Base-by-base conservation (phyloP, 148 eudicot species). In the Polygonum maritimum region DNA sequence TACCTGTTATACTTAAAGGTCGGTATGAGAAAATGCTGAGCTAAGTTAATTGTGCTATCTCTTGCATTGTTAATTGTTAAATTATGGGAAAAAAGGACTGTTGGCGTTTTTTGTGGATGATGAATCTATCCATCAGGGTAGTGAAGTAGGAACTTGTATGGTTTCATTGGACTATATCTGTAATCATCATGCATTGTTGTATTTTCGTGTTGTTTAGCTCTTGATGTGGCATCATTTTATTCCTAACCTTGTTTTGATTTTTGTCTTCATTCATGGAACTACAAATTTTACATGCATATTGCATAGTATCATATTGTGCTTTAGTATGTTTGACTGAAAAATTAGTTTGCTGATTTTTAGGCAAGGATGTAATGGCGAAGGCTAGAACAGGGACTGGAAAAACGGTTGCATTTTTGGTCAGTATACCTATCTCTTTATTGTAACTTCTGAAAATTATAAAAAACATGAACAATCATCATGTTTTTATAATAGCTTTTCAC, bases 371-470 rank as follows among this genome's bases (percentile, higher is more conserved):
- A 40, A 76, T 96, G 80, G 99, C 99, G 22, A 96, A 96, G 83
- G 99, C 99, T 80, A 92, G 76, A 80, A 96, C 99, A 55, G 99
- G 99, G 84, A 96, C 99, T 35, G 99, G 99, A 71, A 96, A 96
- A 87, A 96, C 99, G 36, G 97, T 96, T n/a, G 99, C 99, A 47
- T 96, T 96, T 89, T 71, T 96, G 98, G 99, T 96, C 85, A 86
- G 69, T 55, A 38, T 71, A 76, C 60, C 26, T 69, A 35, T 58
- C 67, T 41, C 55, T 55, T 7, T 62, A 65, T 51, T 12, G 33
- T 19, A 22, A 22, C 58, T 48, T 72, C 12, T 13, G 21, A 12
- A 49, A 52, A 47, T 74, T 19, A 35, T 7, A 10, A 16, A 33
- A 44, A 9, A 1, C 38, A 31, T 35, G 18, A 12, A 7, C 21